Conservation (phyloP, 2,329 filamentous ascomycete species). For the Trichoderma polysporum region DNA sequence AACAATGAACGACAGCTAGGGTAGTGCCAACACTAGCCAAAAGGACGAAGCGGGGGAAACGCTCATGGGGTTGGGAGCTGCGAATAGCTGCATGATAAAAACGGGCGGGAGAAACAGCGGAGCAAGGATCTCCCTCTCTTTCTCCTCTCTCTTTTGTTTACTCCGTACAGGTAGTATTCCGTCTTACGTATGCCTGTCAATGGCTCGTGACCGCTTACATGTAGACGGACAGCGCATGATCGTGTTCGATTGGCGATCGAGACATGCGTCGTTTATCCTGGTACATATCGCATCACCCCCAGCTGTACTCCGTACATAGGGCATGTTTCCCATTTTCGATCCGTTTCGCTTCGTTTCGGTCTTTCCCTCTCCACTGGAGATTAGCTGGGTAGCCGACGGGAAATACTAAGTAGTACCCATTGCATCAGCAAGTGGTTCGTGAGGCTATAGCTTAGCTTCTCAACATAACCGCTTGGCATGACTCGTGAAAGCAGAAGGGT, state of each 20-base stretch:
- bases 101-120: background rate
- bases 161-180: background rate
- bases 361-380: background rate
- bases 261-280: background rate
- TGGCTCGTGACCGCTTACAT: conserved; percentile 9
- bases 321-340: too few species aligned
- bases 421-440: conserved; percentile 2
- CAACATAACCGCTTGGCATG: conserved; percentile 1
- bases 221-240: background rate
- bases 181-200: background rate
- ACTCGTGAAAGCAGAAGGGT: background rate
- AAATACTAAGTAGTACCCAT: background rate
- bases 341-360: background rate
- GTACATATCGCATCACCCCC: too few species aligned
- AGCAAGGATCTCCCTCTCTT: background rate
- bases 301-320: too few species aligned
- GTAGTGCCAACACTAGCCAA: background rate
- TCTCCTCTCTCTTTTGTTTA: background rate
- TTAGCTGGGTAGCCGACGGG: background rate
- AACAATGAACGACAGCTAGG: background rate
- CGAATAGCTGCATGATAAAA: background rate
- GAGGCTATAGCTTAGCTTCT: conserved; percentile 1
- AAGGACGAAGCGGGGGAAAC: background rate
- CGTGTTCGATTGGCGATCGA: background rate
- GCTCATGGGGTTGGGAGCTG: background rate